Evolutionary conservation across 1,284 basidiomycete species (phyloP), one percentile per base, ranked within the genome.

Genomic region (Cutaneotrichosporon sp.): DNA sequence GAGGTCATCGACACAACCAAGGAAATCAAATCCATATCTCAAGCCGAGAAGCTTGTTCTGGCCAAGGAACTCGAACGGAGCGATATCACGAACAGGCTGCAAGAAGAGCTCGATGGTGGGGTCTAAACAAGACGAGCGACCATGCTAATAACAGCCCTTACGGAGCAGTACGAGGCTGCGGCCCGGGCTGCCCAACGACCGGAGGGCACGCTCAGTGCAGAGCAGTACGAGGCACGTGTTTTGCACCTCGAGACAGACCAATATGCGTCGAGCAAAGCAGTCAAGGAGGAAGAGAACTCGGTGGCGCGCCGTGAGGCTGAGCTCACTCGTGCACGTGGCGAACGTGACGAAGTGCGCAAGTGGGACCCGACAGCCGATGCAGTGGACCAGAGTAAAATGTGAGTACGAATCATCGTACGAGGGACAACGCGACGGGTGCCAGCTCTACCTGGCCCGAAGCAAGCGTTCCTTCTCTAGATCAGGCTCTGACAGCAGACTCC

Each of bases 271-370:
- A 63, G 61, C 10, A 72, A 72, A 52, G 53, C 61, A 37, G 49
- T 74, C 25, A 69, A 65, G 45, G 70, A 72, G 52, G 70, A 70
- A 45, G 62, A 68, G 57, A 57, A 59, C 9, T 34, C 20, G 14
- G 55, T 69, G 17, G 61, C 61, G 3, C 65, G 65, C 48, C 61
- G 62, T 38, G 70, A 74, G 52, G 63, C 57, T 7, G 72, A 74
- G 52, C 51, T 74, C 50, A 54, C 53, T 25, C 63, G 59, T 33
- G 61, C 57, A 44, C 61, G 56, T 26, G 44, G 45, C 2, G 64
- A 67, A 53, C 64, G 66, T 44, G 67, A 66, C 29, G 66, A 68
- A 46, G 57, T 68, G 25, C 62, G 57, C 24, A 50, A 51, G 27
- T 55, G 58, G 34, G 60, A 68, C 26, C 57, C 68, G 7, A 66